These are phyloP conservation scores for Alloascoidea africana DNA, from an alignment of 805 yeast species.

Conservation along the genomic window DNA sequence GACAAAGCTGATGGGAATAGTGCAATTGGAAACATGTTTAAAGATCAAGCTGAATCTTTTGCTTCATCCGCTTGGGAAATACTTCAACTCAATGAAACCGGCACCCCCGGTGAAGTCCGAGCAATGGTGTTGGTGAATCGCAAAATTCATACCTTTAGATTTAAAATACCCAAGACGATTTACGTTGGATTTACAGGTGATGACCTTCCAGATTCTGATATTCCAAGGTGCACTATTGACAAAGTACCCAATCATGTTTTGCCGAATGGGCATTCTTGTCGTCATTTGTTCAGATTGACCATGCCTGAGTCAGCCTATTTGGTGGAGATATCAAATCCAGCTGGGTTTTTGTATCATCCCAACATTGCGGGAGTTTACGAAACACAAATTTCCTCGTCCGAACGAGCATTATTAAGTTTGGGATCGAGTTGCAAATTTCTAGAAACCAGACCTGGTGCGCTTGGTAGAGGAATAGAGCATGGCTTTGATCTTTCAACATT, in stretches of 20 bases:
- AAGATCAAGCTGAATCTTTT: slow-evolving; percentile 65
- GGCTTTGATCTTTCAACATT: slow-evolving; percentile 64
- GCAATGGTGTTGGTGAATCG: slow-evolving; percentile 57
- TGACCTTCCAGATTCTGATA: slow-evolving; percentile 23
- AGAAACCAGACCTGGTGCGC: slow-evolving; percentile 58
- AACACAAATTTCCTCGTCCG: slow-evolving; percentile 46
- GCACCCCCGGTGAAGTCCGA: slow-evolving; percentile 58
- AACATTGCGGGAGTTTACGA: slow-evolving; percentile 63
- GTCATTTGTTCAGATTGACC: slow-evolving; percentile 40
- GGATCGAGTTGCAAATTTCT: slow-evolving; percentile 65
- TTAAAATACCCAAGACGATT: slow-evolving; percentile 62
- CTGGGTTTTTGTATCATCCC: slow-evolving; percentile 48
- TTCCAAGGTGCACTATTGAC: slow-evolving; percentile 39
- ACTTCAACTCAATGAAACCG: slow-evolving; percentile 47
- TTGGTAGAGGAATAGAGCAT: slow-evolving; percentile 71
- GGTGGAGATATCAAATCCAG: slow-evolving; percentile 39
- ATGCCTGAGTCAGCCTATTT: slow-evolving; percentile 53
- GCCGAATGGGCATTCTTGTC: slow-evolving; percentile 46
- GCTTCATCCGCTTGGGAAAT: slow-evolving; percentile 79
- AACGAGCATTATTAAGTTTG: slow-evolving; percentile 63
- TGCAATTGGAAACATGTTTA: slow-evolving; percentile 50
- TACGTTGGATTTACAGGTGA: slow-evolving; percentile 50
- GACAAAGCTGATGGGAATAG: slow-evolving; percentile 27
- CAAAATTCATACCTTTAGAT: slow-evolving; percentile 55
- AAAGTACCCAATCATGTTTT: slow-evolving; percentile 38